phyloP scores from a whole-genome alignment of 768 basidiomycete genomes.

The Amylocystis lapponica region DNA sequence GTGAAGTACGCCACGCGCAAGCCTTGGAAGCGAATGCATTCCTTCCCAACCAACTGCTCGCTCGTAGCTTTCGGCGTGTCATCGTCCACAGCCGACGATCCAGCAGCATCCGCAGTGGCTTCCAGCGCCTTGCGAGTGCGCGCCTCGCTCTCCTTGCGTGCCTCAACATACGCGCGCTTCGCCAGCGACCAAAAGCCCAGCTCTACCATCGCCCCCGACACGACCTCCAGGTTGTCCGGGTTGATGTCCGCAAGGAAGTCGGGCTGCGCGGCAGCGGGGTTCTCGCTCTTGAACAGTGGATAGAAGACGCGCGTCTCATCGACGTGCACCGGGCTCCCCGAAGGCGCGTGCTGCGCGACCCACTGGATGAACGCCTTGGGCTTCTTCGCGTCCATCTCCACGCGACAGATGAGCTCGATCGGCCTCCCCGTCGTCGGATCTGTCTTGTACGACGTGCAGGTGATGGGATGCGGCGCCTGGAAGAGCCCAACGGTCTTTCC shows the following conservation, averaged over 20 bases:
- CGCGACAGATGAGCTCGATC: conserved; percentile 68
- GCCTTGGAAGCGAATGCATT: conserved; percentile 95
- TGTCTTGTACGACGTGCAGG: conserved; percentile 83
- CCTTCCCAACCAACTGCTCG: conserved; percentile 81
- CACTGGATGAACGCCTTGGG: conserved; percentile 96
- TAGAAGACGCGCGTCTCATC: conserved; percentile 92
- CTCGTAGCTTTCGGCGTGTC: conserved; percentile 69
- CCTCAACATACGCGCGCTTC: conserved; percentile 57
- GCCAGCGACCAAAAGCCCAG: conserved; percentile 85
- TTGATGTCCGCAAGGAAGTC: conserved; percentile 84
- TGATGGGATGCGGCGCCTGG: conserved; percentile 88
- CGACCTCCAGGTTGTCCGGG: conserved; percentile 72
- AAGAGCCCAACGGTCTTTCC: conserved; percentile 97
- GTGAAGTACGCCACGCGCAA: conserved; percentile 93
- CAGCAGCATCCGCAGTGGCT: conserved; percentile 30
- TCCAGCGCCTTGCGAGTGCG: conserved; percentile 58
- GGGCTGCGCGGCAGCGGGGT: conserved; percentile 60
- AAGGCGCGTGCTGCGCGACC: conserved; percentile 80
- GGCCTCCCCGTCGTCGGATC: conserved; percentile 70
- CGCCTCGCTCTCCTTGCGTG: conserved; percentile 55
- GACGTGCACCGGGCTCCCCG: conserved; percentile 76
- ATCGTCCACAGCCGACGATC: conserved; percentile 29
- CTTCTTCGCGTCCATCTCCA: conserved; percentile 57
- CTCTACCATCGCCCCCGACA: conserved; percentile 81
- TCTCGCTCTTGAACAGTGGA: conserved; percentile 90